phyloP scores from a whole-genome alignment of 345 rosid species.

The Populus nigra region DNA sequence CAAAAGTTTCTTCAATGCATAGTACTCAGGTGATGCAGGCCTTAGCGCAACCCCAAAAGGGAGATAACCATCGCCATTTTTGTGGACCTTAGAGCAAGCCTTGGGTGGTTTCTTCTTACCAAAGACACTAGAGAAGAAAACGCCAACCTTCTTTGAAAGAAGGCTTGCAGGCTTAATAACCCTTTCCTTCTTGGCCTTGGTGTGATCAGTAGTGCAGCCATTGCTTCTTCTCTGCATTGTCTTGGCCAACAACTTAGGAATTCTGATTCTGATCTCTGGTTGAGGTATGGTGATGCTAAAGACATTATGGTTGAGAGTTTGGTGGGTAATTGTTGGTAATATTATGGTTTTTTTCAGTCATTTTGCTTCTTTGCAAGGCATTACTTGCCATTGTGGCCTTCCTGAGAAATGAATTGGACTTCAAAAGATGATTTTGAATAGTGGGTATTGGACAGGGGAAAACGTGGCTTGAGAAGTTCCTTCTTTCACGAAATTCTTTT shows the following conservation, averaged over 20 bases:
- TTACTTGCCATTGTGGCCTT: constrained; percentile 5
- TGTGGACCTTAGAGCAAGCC: not conserved
- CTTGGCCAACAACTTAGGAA: constrained; percentile 30
- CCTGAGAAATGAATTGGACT: not conserved
- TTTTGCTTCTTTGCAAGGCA: not conserved
- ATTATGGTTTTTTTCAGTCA: not conserved
- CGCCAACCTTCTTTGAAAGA: constrained; percentile 26
- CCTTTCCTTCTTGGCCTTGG: constrained; percentile 6
- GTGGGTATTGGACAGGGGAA: not conserved
- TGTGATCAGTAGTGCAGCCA: not conserved
- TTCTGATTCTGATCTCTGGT: constrained; percentile 30
- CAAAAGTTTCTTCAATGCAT: not conserved
- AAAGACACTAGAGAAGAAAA: constrained; percentile 31
- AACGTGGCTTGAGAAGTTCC: constrained; percentile 19
- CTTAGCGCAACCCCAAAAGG: not conserved
- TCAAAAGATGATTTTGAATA: not conserved
- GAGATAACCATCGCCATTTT: not conserved
- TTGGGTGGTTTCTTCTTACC: constrained; percentile 11
- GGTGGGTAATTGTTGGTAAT: not conserved
- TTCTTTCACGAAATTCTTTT: constrained; percentile 15
- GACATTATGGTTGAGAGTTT: constrained; percentile 10
- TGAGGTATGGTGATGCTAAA: constrained; percentile 12
- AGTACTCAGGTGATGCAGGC: not conserved
- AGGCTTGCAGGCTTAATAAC: not conserved
- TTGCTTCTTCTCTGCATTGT: constrained; percentile 14